Base-by-base conservation (phyloP, 352 stramenopile genomes). In the Globisporangium orthogonon region DNA sequence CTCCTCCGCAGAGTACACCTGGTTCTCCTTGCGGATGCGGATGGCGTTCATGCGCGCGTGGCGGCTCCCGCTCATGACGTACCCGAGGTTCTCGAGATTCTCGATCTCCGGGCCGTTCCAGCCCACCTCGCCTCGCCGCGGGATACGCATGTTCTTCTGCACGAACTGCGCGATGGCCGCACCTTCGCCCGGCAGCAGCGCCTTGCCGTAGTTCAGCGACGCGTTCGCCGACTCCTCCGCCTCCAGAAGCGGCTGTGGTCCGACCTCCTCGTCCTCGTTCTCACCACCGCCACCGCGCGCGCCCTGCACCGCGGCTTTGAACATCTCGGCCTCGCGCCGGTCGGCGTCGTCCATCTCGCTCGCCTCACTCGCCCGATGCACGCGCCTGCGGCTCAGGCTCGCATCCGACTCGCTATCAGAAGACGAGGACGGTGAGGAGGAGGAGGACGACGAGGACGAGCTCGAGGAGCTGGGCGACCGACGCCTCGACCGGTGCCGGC, bases 31-130 rank as follows among this genome's bases (percentile, higher is more conserved):
- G 39, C 97, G 88, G 54, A 99, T 95, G 73, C 97, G 95, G 49
- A 99, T 93, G 9, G 96, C 97, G 79, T 99, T 99, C 97, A 99
- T 99, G 50, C 95, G 79, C 56, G 96, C 87, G 78, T 99, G 96
- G 41, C 97, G 91, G 54, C 87, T 98, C 40, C 97, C 97, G 53
- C 87, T 98, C 96, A 99, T 99, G 50, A 99, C 97, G 71, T 96
- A 97, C 45, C 91, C 91, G 28, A 95, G 66, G 13, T 87, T 89
- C 77, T 99, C 97, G 54, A 98, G 86, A 13, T 89, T 82, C 63
- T 98, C 95, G 68, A 99, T 99, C 67, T 99, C 95, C 45, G 96
- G 82, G 1, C 86, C 93, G 55, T 86, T 93, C 78, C 94, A 98
- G 13, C 96, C 96, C 56, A 99, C 97, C 80, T 99, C 97, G 70